Evolutionary conservation across 371 early-diverging fungal species (phyloP).

Genomic region (Mortierella sp.): DNA sequence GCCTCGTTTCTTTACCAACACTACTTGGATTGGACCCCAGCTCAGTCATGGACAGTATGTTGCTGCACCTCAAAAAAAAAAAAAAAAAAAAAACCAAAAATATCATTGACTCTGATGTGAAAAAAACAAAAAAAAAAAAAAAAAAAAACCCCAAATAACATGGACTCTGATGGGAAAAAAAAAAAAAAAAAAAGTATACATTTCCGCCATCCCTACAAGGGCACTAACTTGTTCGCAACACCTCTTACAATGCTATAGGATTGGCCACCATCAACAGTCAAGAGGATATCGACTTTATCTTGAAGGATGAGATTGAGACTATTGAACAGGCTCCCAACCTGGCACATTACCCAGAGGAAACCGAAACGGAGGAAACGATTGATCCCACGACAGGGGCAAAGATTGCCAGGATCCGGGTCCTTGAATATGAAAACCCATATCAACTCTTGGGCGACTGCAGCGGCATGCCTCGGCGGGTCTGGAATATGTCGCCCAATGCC

Average conservation of each 20-base stretch:
- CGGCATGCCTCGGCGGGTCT: slow-evolving; percentile 38
- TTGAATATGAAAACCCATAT: slow-evolving; percentile 64
- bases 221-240: no score
- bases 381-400: slow-evolving; percentile 26
- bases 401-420: slow-evolving; percentile 53
- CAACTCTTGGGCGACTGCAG: slow-evolving; percentile 60
- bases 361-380: slow-evolving; percentile 7
- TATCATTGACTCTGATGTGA: no score
- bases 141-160: no score
- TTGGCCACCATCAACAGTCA: slow-evolving; percentile 24
- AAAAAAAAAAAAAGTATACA: no score
- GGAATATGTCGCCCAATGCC: slow-evolving; percentile 44
- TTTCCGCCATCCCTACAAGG: no score
- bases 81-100: no score
- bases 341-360: slow-evolving; percentile 9
- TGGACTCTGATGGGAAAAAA: no score
- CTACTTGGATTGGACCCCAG: slow-evolving; percentile 73
- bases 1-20: slow-evolving; percentile 72
- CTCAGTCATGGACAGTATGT: slow-evolving; percentile 54
- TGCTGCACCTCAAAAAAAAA: slow-evolving; percentile 9
- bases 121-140: no score
- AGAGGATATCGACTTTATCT: slow-evolving; percentile 20
- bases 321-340: slow-evolving; percentile 10
- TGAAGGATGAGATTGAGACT: not conserved
- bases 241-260: slow-evolving; percentile 7